Conservation (phyloP, 2,329 filamentous ascomycete genomes). For the Fusarium palustre region DNA sequence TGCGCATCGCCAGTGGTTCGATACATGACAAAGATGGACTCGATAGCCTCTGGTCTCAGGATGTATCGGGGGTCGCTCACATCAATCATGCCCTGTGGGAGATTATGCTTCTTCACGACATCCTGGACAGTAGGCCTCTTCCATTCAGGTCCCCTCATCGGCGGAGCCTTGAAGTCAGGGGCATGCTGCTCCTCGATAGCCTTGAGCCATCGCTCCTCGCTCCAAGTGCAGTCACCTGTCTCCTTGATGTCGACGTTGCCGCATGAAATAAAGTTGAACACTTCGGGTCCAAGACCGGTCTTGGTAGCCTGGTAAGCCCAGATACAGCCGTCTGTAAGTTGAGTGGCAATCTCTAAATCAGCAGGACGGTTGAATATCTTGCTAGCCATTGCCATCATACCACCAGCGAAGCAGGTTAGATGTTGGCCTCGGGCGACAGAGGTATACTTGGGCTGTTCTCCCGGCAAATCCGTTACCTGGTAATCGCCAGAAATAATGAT, state of each 20-base stretch:
- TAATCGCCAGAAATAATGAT: slow-evolving; percentile 72
- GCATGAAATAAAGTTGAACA: slow-evolving; percentile 62
- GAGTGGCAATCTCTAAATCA: slow-evolving; percentile 68
- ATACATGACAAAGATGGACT: slow-evolving; percentile 83
- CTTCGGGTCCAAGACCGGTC: slow-evolving; percentile 71
- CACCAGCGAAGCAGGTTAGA: slow-evolving; percentile 73
- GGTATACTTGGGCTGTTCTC: slow-evolving; percentile 44
- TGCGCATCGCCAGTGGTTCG: slow-evolving; percentile 74
- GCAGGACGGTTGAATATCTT: slow-evolving; percentile 66
- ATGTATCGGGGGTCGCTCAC: slow-evolving; percentile 71
- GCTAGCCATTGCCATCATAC: slow-evolving; percentile 73
- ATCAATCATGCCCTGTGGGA: slow-evolving; percentile 67
- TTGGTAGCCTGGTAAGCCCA: slow-evolving; percentile 70
- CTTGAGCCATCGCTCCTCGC: slow-evolving; percentile 49
- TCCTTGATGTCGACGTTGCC: slow-evolving; percentile 44
- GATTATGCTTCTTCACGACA: slow-evolving; percentile 41
- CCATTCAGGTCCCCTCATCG: slow-evolving; percentile 39
- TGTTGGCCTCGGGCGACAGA: slow-evolving; percentile 63
- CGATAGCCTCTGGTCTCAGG: slow-evolving; percentile 80
- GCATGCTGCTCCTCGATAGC: slow-evolving; percentile 43
- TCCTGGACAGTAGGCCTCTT: slow-evolving; percentile 44
- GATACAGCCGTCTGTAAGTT: slow-evolving; percentile 72
- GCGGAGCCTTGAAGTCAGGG: slow-evolving; percentile 42
- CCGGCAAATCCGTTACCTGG: slow-evolving; percentile 45
- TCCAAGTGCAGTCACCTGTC: slow-evolving; percentile 52